phyloP scores from a whole-genome alignment of 1,284 basidiomycete species.

The Sparassis latifolia region DNA sequence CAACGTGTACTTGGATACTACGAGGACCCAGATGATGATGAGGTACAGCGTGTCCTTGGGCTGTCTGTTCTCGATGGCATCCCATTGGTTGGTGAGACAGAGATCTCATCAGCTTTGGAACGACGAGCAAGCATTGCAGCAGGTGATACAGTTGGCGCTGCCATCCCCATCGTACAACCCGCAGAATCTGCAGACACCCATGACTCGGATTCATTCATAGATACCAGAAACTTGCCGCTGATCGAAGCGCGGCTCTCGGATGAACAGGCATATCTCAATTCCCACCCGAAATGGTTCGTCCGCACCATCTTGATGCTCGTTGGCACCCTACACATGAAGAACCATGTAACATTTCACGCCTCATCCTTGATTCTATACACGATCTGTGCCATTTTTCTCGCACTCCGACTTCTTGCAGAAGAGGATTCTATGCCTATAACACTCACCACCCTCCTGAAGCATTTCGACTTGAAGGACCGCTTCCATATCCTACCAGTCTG shows the following conservation, averaged over 20 bases:
- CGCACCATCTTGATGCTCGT: conserved; percentile 12
- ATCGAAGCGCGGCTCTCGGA: neutral
- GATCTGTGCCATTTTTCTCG: conserved; percentile 13
- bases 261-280: neutral
- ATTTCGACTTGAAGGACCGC: conserved; percentile 16
- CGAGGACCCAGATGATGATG: too few species aligned
- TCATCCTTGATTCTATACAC: conserved; percentile 13
- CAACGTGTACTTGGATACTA: too few species aligned
- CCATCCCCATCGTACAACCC: too few species aligned
- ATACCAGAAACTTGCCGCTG: neutral
- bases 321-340: conserved; percentile 18
- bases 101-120: too few species aligned
- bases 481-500: conserved; percentile 19
- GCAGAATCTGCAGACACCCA: too few species aligned
- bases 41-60: too few species aligned
- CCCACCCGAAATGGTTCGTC: conserved; percentile 9
- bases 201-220: neutral
- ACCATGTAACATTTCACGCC: conserved; percentile 21
- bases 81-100: too few species aligned
- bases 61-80: too few species aligned
- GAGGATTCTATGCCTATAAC: conserved; percentile 13
- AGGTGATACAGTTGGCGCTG: too few species aligned
- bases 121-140: too few species aligned
- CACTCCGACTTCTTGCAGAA: conserved; percentile 10
- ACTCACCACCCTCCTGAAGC: conserved; percentile 16